Evolutionary conservation across 192 early-diverging fungal genomes (phyloP), one percentile per base, ranked within the genome.

Genomic region (Backusella sp.): DNA sequence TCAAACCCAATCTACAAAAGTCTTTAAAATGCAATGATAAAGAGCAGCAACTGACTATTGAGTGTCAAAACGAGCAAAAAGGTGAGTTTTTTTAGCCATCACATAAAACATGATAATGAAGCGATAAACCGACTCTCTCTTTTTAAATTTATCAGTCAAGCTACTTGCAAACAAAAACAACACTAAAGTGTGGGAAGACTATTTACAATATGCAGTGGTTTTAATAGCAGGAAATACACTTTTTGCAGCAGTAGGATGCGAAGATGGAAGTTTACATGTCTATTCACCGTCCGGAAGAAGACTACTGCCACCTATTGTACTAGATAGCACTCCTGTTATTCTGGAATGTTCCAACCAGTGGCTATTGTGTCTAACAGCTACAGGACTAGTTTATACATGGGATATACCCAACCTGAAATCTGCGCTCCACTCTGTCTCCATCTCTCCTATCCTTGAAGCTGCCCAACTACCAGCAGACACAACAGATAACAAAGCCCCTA

Each of bases 211-310:
- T 44, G 71, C 82, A 30, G 89, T 91, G 5, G 66, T 95, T n/a
- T 81, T 87, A 9, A 81, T 94, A 66, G 84, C 86, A 0, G 92
- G 90, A 28, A 88, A 90, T 53, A 68, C 78, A 7, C 69, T 76
- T 2, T 95, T 91, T 74, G 82, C 83, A 73, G 90, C 89, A 3
- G 87, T 88, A 8, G 79, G 88, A 9, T 93, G 90, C 66, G 86
- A 90, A 49, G 92, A 96, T 77, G 89, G 85, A 32, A 85, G 86
- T 2, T 23, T 96, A 17, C 84, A 89, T 72, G 71, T 93, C 3
- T 94, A 90, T 80, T 90, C 90, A 28, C 79, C 83, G 4, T 86
- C 90, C 15, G 94, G 95, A n/a, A 79, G 90, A 81, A 85, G 93
- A 49, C n/a, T 96, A 12, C 74, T 93, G 37, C 92, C 95, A 3